Conservation (phyloP, 371 early-diverging fungal genomes). For the Mortierella sp. region DNA sequence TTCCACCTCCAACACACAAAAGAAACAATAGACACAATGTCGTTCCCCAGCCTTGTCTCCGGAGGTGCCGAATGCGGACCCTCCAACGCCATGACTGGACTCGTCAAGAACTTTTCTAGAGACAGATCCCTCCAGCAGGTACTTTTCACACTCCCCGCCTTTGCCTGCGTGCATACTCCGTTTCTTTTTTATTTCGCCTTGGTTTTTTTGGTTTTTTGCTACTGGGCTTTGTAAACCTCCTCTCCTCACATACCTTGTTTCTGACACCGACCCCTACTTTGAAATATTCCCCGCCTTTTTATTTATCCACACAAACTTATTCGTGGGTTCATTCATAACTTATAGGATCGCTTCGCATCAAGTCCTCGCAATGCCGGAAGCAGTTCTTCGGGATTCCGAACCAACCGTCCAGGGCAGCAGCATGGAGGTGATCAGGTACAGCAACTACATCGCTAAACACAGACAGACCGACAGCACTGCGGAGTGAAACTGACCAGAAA, state of each 20-base stretch:
- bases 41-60: conserved; percentile 60
- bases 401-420: conserved; percentile 54
- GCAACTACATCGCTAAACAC: background rate
- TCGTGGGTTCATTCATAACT: conserved; percentile 37
- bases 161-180: background rate
- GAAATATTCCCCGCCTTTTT: conserved; percentile 15
- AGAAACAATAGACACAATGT: conserved; percentile 23
- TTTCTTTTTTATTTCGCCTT: background rate
- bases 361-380: conserved; percentile 64
- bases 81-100: conserved; percentile 78
- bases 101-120: conserved; percentile 84
- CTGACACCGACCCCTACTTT: background rate
- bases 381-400: conserved; percentile 67
- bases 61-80: conserved; percentile 85
- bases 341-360: conserved; percentile 75
- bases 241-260: background rate
- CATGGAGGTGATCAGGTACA: conserved; percentile 44
- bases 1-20: background rate
- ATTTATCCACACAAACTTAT: background rate
- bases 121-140: conserved; percentile 88
- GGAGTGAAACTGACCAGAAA: background rate
- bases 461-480: conserved; percentile 31
- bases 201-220: background rate
- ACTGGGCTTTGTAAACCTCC: conserved; percentile 3
- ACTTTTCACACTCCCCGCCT: background rate